These are phyloP conservation scores for Yamadazyma taylorii DNA, from an alignment of 1,139 yeast genomes.

Conservation along the genomic window DNA sequence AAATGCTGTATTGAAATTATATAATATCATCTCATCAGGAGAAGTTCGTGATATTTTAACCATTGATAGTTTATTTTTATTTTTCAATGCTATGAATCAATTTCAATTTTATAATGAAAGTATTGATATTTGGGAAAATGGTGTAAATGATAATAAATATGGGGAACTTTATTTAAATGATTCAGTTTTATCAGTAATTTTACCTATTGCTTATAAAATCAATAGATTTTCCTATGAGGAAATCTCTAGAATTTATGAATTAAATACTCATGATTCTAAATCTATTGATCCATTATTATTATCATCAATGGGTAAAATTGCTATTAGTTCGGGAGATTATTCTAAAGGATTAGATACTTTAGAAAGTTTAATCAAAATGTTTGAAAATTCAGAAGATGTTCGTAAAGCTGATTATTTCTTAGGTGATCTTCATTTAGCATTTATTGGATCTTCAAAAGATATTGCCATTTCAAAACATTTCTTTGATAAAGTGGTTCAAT, in stretches of 20 bases:
- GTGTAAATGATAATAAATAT: constrained; percentile 34
- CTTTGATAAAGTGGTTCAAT: constrained; percentile 67
- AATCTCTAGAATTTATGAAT: constrained; percentile 35
- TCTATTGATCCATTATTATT: constrained; percentile 28
- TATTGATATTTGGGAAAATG: constrained; percentile 44
- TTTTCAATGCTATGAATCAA: constrained; percentile 37
- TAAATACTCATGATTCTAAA: constrained; percentile 27
- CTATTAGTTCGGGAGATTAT: constrained; percentile 42
- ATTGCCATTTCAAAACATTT: constrained; percentile 69
- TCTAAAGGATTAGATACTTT: constrained; percentile 40
- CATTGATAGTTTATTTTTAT: constrained; percentile 20
- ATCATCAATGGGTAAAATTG: constrained; percentile 41
- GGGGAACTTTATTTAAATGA: constrained; percentile 44
- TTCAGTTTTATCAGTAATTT: constrained; percentile 65
- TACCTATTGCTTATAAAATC: constrained; percentile 65
- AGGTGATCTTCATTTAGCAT: constrained; percentile 69
- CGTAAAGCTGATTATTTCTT: constrained; percentile 17
- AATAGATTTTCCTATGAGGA: constrained; percentile 66
- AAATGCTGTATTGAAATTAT: constrained; percentile 33
- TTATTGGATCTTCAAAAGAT: constrained; percentile 81
- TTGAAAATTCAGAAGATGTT: constrained; percentile 23
- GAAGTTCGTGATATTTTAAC: constrained; percentile 29
- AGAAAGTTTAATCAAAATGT: constrained; percentile 34
- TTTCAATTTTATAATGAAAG: constrained; percentile 36
- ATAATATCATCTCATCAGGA: constrained; percentile 33